Conservation (phyloP, 2,329 filamentous ascomycete genomes). For the Ophiostoma sp. region DNA sequence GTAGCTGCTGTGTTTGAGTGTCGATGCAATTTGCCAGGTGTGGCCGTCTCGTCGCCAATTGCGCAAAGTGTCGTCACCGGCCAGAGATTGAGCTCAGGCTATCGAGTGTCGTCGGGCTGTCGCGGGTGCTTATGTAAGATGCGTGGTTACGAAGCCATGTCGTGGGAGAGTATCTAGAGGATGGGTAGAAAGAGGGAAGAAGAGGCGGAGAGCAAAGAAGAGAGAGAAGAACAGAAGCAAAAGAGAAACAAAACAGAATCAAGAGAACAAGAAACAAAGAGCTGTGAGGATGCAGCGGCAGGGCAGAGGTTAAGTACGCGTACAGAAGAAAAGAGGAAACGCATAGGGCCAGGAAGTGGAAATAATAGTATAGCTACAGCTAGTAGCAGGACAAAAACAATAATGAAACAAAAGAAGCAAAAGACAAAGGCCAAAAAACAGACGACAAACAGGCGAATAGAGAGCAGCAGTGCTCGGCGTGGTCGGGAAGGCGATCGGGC, state of each 20-base stretch:
- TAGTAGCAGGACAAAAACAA: background rate
- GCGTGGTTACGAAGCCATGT: background rate
- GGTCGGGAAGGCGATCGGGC: conserved; percentile 11
- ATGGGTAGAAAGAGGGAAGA: background rate
- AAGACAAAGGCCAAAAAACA: background rate
- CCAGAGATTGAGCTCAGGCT: background rate
- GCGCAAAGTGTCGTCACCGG: background rate
- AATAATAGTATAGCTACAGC: background rate
- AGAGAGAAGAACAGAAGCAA: background rate
- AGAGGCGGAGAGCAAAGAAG: background rate
- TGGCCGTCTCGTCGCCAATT: background rate
- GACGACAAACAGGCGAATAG: background rate
- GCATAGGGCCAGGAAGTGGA: background rate
- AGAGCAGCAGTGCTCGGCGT: conserved; percentile 16
- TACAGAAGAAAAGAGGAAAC: conserved; percentile 3
- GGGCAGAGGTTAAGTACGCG: background rate
- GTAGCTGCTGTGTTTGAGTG: background rate
- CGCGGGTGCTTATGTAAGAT: background rate
- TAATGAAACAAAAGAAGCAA: background rate
- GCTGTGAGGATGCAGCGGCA: background rate
- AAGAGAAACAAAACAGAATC: background rate
- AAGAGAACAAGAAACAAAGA: background rate
- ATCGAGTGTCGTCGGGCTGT: background rate
- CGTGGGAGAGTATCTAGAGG: no score
- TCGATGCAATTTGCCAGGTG: background rate